phyloP scores from a whole-genome alignment of 345 rosid genomes.

The Eucalyptus sideroxylon region DNA sequence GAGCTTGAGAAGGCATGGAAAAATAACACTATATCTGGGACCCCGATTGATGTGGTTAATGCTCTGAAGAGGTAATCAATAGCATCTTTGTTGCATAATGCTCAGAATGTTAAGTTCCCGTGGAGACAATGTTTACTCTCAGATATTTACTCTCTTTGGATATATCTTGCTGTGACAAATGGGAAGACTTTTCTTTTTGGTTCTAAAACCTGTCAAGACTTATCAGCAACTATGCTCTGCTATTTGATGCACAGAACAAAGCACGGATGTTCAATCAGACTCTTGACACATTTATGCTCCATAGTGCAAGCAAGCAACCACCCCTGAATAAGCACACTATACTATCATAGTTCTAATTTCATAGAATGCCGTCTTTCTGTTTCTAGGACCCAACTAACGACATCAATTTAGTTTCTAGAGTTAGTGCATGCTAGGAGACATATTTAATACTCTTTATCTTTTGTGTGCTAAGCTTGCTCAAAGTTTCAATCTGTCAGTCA shows the following conservation, averaged over 20 bases:
- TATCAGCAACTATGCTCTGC: background rate
- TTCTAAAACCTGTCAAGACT: background rate
- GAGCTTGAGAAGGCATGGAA: slow-evolving; percentile 80
- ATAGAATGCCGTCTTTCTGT: background rate
- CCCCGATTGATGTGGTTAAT: slow-evolving; percentile 50
- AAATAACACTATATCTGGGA: slow-evolving; percentile 32
- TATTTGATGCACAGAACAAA: background rate
- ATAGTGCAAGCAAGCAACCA: background rate
- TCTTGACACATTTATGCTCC: background rate
- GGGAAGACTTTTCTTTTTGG: background rate
- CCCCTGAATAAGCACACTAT: background rate
- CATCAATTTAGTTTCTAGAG: background rate
- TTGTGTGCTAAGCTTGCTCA: background rate
- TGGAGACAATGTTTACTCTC: background rate
- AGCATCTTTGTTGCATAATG: background rate
- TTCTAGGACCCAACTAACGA: background rate
- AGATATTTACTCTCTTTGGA: background rate
- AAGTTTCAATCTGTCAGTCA: background rate
- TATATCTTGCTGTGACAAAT: background rate
- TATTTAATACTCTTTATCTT: background rate
- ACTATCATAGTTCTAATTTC: background rate
- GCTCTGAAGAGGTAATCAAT: slow-evolving; percentile 50
- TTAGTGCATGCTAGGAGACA: background rate
- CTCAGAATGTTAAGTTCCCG: background rate
- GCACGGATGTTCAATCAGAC: background rate